Evolutionary conservation across 2,329 filamentous ascomycete genomes (phyloP), one percentile per base, ranked within the genome.

Genomic region (Camillea tinctor): DNA sequence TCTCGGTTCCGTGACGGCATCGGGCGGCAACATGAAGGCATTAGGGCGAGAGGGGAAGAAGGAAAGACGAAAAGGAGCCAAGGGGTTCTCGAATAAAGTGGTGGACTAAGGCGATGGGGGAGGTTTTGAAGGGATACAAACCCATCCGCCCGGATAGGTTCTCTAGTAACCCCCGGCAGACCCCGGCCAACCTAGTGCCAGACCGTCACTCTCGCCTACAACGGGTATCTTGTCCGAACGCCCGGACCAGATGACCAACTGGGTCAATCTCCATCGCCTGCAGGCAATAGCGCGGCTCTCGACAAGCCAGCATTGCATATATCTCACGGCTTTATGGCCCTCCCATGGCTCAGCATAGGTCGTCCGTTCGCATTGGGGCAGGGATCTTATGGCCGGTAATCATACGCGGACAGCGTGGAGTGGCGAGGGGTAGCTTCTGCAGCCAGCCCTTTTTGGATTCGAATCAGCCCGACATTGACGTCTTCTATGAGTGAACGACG

Each of bases 371-470:
- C 58, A 64, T 58, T 62, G 55, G 57, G 58, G 61, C 63, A 66
- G 61, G 63, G 64, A 59, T 62, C 56, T n/a, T 57, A 54, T 63
- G 52, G 59, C 65, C 63, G 61, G 63, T 65, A 67, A 64, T 64
- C 65, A 67, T 64, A 64, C 63, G 63, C 60, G 61, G 65, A 63
- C 60, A 60, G 64, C 63, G 65, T 64, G 63, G 63, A 67, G 63
- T 64, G 57, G 63, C 64, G 64, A 66, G 64, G 64, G 64, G 64
- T 66, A 65, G 64, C 58, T 21, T 65, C 65, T 67, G 65, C 65
- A 67, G 57, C 58, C 60, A 65, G 60, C 65, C 61, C 62, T 55
- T 64, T 67, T 57, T 54, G 65, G 65, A 24, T 22, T 60, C 60
- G 61, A 64, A 61, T 59, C 63, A 64, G 61, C 57, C 63, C 60